These are phyloP conservation scores for Colletotrichum sublineola DNA, from an alignment of 2,329 filamentous ascomycete genomes.

Conservation along the genomic window DNA sequence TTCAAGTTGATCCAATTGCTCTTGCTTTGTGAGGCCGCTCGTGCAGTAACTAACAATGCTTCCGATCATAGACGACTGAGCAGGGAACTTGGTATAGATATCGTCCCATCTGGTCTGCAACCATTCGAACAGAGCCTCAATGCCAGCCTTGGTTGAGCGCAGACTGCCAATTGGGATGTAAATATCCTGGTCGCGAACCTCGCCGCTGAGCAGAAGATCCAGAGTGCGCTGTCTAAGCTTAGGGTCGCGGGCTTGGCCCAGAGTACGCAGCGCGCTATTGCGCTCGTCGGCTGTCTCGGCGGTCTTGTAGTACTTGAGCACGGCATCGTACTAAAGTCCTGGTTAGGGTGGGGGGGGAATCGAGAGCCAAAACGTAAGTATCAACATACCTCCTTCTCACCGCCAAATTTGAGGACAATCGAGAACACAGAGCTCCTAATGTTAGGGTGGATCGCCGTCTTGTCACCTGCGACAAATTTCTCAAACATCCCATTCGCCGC, in stretches of 20 bases:
- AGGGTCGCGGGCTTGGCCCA: conserved; percentile 83
- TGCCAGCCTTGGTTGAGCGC: conserved; percentile 81
- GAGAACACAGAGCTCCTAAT: conserved; percentile 88
- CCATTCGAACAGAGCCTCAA: conserved; percentile 85
- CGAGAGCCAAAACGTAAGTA: neutral
- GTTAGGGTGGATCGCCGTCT: conserved; percentile 89
- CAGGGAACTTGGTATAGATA: conserved; percentile 83
- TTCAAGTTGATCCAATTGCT: conserved; percentile 82
- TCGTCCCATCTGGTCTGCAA: conserved; percentile 91
- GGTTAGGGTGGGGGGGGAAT: conserved; percentile 39
- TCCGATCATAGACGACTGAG: conserved; percentile 88
- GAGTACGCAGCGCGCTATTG: conserved; percentile 86
- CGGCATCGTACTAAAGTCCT: conserved; percentile 73
- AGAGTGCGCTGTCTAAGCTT: conserved; percentile 87
- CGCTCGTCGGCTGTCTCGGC: conserved; percentile 75
- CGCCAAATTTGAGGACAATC: conserved; percentile 86
- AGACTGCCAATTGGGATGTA: conserved; percentile 89
- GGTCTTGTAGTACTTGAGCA: conserved; percentile 72
- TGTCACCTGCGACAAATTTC: conserved; percentile 85
- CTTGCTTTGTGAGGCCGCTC: conserved; percentile 80
- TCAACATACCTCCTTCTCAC: conserved; percentile 78
- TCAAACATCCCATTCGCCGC: conserved; percentile 92
- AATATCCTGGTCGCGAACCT: conserved; percentile 94
- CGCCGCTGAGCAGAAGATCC: conserved; percentile 78
- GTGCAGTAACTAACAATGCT: conserved; percentile 87